These are phyloP conservation scores for Ceratobasidium sp. DNA, from an alignment of 1,284 basidiomycete genomes.

Conservation along the genomic window DNA sequence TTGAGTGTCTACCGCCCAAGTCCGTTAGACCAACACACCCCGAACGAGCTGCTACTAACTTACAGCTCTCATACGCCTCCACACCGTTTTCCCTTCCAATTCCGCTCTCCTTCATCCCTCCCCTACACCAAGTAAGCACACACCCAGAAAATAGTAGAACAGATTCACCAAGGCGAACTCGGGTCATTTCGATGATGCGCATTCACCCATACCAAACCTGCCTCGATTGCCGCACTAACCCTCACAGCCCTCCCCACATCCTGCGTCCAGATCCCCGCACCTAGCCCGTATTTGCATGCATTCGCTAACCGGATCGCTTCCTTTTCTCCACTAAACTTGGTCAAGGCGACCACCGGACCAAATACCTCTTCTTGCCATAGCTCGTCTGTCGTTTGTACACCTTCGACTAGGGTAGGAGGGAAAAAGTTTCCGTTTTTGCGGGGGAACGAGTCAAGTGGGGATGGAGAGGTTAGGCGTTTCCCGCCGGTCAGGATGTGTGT, in stretches of 20 bases:
- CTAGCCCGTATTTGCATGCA: conserved; percentile 76
- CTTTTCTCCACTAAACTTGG: conserved; percentile 67
- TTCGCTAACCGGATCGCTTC: conserved; percentile 76
- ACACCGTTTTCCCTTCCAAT: conserved; percentile 82
- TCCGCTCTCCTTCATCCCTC: conserved; percentile 84
- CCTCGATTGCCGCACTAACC: conserved; percentile 67
- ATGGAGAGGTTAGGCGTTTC: conserved; percentile 62
- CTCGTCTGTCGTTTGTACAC: conserved; percentile 63
- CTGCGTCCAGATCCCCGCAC: conserved; percentile 79
- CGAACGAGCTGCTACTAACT: conserved; percentile 45
- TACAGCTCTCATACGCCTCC: conserved; percentile 78
- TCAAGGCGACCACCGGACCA: conserved; percentile 76
- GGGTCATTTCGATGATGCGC: conserved; percentile 87
- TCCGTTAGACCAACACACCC: background rate
- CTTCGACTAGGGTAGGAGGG: conserved; percentile 73
- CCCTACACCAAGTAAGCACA: conserved; percentile 55
- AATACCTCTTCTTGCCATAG: conserved; percentile 84
- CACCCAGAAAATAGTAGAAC: background rate
- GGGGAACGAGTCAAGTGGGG: conserved; percentile 69
- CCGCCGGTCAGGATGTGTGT: conserved; percentile 70
- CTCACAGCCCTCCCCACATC: conserved; percentile 75
- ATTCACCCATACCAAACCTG: conserved; percentile 84
- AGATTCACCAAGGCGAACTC: conserved; percentile 76
- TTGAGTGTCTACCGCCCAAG: conserved; percentile 65
- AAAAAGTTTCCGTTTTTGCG: conserved; percentile 74